Evolutionary conservation across 805 yeast genomes (phyloP).

Genomic region (Saccharomycopsis babjevae): DNA sequence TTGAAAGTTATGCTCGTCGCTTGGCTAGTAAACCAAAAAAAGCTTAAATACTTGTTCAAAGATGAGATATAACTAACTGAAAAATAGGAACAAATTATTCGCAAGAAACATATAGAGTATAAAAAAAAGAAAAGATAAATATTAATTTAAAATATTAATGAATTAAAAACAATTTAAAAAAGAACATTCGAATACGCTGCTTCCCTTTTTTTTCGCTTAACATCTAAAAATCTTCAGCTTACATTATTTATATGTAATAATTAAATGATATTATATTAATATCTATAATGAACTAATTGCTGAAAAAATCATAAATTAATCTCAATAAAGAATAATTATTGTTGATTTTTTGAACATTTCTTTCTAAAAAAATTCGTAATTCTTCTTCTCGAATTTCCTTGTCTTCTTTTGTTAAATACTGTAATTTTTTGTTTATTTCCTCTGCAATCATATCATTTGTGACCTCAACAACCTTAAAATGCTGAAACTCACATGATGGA

Average conservation of each 20-base stretch:
- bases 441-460: conserved; percentile 2
- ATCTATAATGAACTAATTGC: neutral
- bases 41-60: neutral
- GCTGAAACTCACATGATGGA: conserved; percentile 16
- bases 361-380: conserved; percentile 1
- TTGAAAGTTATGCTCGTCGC: conserved; percentile 39
- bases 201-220: neutral
- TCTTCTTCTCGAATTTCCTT: conserved; percentile 1
- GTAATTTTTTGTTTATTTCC: conserved; percentile 5
- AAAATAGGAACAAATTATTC: too few species aligned
- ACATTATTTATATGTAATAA: neutral
- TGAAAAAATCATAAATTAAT: conserved; percentile 1
- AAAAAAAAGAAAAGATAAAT: too few species aligned
- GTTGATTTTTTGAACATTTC: neutral
- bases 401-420: neutral
- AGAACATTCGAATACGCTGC: too few species aligned
- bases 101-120: too few species aligned
- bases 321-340: neutral
- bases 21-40: neutral
- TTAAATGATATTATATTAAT: neutral
- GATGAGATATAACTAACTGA: too few species aligned
- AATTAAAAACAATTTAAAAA: too few species aligned
- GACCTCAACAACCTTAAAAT: conserved; percentile 16
- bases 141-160: too few species aligned
- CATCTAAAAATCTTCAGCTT: neutral